phyloP scores from a whole-genome alignment of 495 filamentous ascomycete species.

The Darksidea phi region DNA sequence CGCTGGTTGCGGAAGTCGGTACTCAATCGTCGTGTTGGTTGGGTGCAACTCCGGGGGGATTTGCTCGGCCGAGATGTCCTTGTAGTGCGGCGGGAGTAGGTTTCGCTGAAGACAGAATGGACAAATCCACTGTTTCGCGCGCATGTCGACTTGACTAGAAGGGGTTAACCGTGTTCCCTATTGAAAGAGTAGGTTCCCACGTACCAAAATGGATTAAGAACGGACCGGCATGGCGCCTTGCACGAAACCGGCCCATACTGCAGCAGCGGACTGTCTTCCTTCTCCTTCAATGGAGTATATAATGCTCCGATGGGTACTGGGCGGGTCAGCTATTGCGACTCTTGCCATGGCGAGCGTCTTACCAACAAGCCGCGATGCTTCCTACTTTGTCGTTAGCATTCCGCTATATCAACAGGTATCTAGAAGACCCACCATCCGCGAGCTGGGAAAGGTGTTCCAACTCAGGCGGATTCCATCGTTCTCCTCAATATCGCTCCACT shows the following conservation, averaged over 20 bases:
- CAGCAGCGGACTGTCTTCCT: conserved; percentile 80
- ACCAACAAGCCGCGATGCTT: conserved; percentile 88
- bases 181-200: conserved; percentile 36
- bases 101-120: conserved; percentile 97
- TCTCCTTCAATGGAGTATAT: conserved; percentile 96
- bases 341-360: neutral
- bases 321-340: conserved; percentile 9
- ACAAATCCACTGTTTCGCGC: conserved; percentile 95
- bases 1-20: conserved; percentile 86
- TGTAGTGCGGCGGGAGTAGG: conserved; percentile 93
- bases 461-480: conserved; percentile 94
- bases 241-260: conserved; percentile 98
- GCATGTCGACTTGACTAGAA: conserved; percentile 85
- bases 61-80: conserved; percentile 92
- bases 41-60: conserved; percentile 96
- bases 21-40: conserved; percentile 94
- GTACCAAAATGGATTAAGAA: conserved; percentile 95
- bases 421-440: conserved; percentile 74
- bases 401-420: neutral
- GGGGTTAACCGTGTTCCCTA: conserved; percentile 7
- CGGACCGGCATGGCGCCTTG: conserved; percentile 92
- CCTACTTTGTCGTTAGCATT: conserved; percentile 53
- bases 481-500: conserved; percentile 97
- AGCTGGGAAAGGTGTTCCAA: conserved; percentile 99
- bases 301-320: conserved; percentile 89